phyloP scores from a whole-genome alignment of 306 rosid genomes.

The Rosa lucieae region DNA sequence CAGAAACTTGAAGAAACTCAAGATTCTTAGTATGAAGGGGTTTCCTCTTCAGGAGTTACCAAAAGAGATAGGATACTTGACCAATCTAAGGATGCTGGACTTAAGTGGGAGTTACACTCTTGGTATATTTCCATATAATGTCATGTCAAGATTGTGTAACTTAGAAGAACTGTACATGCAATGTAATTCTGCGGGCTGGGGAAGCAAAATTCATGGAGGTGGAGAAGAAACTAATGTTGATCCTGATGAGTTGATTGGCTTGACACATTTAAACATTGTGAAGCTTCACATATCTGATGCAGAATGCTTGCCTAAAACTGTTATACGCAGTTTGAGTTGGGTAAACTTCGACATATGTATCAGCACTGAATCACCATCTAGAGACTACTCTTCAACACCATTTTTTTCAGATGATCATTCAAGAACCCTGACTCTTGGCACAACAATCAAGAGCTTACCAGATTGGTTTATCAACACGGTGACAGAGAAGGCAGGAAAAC shows the following conservation, averaged over 20 bases:
- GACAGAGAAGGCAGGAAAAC: neutral
- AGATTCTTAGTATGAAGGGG: conserved; percentile 12
- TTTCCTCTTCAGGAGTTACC: neutral
- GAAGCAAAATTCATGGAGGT: neutral
- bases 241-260: neutral
- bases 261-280: neutral
- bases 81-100: neutral
- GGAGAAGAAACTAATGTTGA: neutral
- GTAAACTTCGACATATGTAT: neutral
- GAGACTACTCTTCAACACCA: neutral
- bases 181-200: neutral
- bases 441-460: neutral
- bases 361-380: neutral
- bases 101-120: neutral
- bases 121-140: neutral
- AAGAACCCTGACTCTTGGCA: too few relatives aligned
- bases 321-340: neutral
- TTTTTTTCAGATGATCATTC: too few relatives aligned
- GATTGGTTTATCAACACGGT: neutral
- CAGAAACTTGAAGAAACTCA: neutral
- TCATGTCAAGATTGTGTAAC: neutral
- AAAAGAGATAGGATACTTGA: neutral
- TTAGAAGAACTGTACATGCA: neutral
- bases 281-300: neutral
- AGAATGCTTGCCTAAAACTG: neutral